Base-by-base conservation (phyloP, 768 basidiomycete species). In the Lactarius hengduanensis region DNA sequence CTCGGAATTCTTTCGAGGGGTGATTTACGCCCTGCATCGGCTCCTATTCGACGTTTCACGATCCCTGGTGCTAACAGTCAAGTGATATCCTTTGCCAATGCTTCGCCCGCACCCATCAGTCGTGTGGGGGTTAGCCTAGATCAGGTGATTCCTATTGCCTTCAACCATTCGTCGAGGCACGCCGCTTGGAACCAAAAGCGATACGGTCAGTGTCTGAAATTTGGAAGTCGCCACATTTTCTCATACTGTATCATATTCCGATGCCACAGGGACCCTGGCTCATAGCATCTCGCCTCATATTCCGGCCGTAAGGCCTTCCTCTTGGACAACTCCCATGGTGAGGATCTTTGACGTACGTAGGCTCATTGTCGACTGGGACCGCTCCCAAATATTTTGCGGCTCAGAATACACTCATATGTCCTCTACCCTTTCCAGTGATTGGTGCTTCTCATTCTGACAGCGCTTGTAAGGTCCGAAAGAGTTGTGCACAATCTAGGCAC, bases 71-170 rank as follows among this genome's bases (percentile, higher is more conserved):
- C 38, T 45, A 40, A 30, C 57, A 10, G 30, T 58, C 47, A 59
- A 54, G 18, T 38, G 28, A 57, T 38, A 28, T 53, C 13, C 50
- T 53, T 53, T 53, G 22, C 26, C 34, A 47, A 15, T 57, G 26
- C 50, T 30, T 45, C 16, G 5, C 34, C 36, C 13, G 45, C 43
- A 53, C 28, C 20, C 47, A 38, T 28, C 34, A 13, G 20, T 20
- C 34, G 38, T 30, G 36, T 30, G 15, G 20, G 3, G 28, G 57
- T 15, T 28, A 30, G 16, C 47, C 9, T 16, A 11, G 32, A 13
- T 57, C 47, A 57, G 10, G 65, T 66, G 61, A 66, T 47, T 7
- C 16, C 22, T 13, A 40, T 40, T 11, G 43, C 30, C 60, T 32
- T 57, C 65, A 45, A 18, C 8, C 22, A 40, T 40, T 43, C 16